phyloP scores from a whole-genome alignment of 2,329 filamentous ascomycete genomes.

The Thelonectria olida region DNA sequence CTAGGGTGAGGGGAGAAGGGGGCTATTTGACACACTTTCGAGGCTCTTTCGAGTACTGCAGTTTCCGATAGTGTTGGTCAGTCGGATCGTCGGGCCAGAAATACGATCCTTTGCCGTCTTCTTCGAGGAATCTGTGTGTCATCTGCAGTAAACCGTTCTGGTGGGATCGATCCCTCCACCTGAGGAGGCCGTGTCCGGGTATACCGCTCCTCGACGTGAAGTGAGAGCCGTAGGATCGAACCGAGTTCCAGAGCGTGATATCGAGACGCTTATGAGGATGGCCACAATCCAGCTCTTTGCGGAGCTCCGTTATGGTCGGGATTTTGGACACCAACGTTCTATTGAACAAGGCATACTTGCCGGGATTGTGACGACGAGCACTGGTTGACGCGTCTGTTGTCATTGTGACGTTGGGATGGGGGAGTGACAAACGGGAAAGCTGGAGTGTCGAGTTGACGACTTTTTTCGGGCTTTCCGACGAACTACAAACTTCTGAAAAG shows the following conservation, averaged over 20 bases:
- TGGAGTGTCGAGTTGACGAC: too few species aligned
- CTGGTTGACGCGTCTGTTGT: too few species aligned
- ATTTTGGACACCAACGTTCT: constrained; percentile 19
- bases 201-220: constrained; percentile 19
- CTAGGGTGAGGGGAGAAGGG: background rate
- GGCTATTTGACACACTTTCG: constrained; percentile 6
- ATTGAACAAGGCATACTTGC: constrained; percentile 4
- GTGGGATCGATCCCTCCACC: constrained; percentile 24
- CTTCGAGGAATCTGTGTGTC: constrained; percentile 25
- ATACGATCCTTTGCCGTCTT: constrained; percentile 21
- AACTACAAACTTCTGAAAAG: too few species aligned
- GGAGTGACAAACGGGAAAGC: too few species aligned
- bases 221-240: constrained; percentile 1
- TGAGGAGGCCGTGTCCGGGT: constrained; percentile 8
- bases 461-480: too few species aligned
- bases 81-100: constrained; percentile 30
- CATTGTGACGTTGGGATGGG: too few species aligned
- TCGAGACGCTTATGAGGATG: constrained; percentile 9
- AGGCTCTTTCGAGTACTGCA: constrained; percentile 25
- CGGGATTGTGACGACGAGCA: background rate
- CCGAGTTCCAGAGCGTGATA: constrained; percentile 28
- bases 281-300: constrained; percentile 29
- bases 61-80: background rate
- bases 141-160: constrained; percentile 31
- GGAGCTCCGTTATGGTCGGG: constrained; percentile 27